Evolutionary conservation across 257 asterid species (phyloP), one percentile per base, ranked within the genome.

Genomic region (Solanum pennellii): DNA sequence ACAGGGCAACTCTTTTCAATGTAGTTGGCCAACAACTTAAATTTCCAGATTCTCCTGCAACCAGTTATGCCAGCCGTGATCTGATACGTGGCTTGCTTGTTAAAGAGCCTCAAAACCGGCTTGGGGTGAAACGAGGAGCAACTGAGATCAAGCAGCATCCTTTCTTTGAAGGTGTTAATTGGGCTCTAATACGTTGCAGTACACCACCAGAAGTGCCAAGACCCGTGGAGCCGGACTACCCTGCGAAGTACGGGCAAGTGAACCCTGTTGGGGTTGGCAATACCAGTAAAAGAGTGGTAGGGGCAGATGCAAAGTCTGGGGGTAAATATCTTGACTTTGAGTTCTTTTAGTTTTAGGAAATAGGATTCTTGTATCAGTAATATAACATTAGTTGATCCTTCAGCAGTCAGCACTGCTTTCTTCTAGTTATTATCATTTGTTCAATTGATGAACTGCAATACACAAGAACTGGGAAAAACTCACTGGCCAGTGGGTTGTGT

Each of bases 251-350:
- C 21, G 94, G 94, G 72, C 91, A 83, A 35, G 94, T 93, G 71
- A 89, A 85, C 33, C 62, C 92, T 1, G 83, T 88, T 27, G 93
- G 91, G 76, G 86, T 83, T 72, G 90, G 93, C 20, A 89, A 89
- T 88, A 91, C 59, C 47, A 90, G 95, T 87, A 91, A 90, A 89
- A 93, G 90, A 88, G 62, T 86, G 29, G 92, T 89, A 65, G 94
- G 93, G 77, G 87, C 88, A 84, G 93, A 91, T 52, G 83, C 89
- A 92, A 92, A 92, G 83, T 69, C 98, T 80, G 98, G 92, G 83
- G 98, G 98, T 92, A 95, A 94, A 92, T 95, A 88, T 92, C 92
- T 95, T 76, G 98, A 95, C 89, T 95, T 95, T 60, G 98, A 94
- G 95, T 95, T 95, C 96, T 95, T 95, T 90, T 94, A 94, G 94